phyloP scores from a whole-genome alignment of 164 flowering plant genomes.

The Brasenia schreberi region DNA sequence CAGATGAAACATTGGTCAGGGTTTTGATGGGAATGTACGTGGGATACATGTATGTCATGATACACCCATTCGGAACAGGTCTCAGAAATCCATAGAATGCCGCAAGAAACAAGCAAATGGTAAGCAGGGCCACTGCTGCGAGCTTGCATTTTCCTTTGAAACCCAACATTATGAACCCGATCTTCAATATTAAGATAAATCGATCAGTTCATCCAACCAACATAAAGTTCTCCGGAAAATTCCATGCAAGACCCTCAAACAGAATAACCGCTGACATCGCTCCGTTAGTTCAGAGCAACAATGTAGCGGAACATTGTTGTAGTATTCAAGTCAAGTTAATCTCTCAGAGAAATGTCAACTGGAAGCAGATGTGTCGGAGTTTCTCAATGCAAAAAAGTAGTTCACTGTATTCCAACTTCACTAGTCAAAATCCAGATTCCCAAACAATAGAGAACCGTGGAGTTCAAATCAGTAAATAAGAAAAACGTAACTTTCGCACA shows the following conservation, averaged over 20 bases:
- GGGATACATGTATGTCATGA: conserved; percentile 97
- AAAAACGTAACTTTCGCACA: background rate
- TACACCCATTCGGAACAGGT: conserved; percentile 71
- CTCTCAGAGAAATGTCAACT: background rate
- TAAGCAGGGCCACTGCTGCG: conserved; percentile 21
- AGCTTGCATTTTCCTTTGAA: conserved; percentile 36
- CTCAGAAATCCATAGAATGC: conserved; percentile 49
- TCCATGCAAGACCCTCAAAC: background rate
- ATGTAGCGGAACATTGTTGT: too few relatives aligned
- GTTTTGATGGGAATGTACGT: conserved; percentile 70
- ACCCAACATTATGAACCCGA: conserved; percentile 25
- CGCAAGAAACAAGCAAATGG: conserved; percentile 33
- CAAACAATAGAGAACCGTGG: background rate
- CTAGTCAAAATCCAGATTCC: background rate
- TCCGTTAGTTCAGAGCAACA: background rate
- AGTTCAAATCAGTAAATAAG: background rate
- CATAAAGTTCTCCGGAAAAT: background rate
- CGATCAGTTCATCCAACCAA: background rate
- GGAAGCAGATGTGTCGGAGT: background rate
- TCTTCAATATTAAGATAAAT: conserved; percentile 5
- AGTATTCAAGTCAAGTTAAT: background rate
- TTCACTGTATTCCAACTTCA: background rate
- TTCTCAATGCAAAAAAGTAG: background rate
- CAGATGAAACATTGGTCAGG: conserved; percentile 28
- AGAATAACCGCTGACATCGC: background rate